Evolutionary conservation across 2,329 filamentous ascomycete genomes (phyloP), one percentile per base, ranked within the genome.

Genomic region (Metarhizium humberi): DNA sequence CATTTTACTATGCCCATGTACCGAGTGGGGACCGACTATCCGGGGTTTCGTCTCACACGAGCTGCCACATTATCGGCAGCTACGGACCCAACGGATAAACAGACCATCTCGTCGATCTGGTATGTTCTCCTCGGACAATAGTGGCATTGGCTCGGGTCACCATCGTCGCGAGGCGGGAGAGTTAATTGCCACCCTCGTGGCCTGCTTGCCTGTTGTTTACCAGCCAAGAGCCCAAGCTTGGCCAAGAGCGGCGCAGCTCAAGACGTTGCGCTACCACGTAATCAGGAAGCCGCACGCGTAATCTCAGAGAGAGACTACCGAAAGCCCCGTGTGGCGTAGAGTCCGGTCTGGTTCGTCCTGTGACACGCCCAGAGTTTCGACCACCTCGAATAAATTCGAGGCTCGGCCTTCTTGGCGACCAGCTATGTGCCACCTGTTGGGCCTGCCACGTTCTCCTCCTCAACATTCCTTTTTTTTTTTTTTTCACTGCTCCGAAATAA

Each of bases 221-320:
- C 5, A 42, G 11, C 10, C 18, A 36, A 42, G 32, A 8, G 32
- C 36, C 18, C 6, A 43, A 36, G 18, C 30, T 36, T 46, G 60
- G 64, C 64, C 63, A 67, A 69, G 64, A 49, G 66, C 69, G 68
- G 68, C 68, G 67, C 68, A 70, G 68, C 60, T 49, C 42, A 34
- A 29, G 42, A 4, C 20, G 25, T 18, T 57, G 62, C 56, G 50
- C 30, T 46, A 59, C 63, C 63, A 59, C 65, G 64, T 65, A 62
- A 62, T 63, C 58, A 47, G 36, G 52, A 54, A 62, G 3, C 42
- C 42, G 38, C 11, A 16, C 5, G 58, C 65, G 64, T 65, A 62
- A 62, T 63, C 58, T 46, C 32, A 54, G 54, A 62, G 42, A 40
- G 11, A 50, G 7, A 18, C 58, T 61, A 42, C 46, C 57, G 50